Percentiles rank a stretch among this genome's conserved stretches.
Evolutionary conservation across 2,329 filamentous ascomycete species (phyloP).

Genomic region (Cordyceps farinosa): DNA sequence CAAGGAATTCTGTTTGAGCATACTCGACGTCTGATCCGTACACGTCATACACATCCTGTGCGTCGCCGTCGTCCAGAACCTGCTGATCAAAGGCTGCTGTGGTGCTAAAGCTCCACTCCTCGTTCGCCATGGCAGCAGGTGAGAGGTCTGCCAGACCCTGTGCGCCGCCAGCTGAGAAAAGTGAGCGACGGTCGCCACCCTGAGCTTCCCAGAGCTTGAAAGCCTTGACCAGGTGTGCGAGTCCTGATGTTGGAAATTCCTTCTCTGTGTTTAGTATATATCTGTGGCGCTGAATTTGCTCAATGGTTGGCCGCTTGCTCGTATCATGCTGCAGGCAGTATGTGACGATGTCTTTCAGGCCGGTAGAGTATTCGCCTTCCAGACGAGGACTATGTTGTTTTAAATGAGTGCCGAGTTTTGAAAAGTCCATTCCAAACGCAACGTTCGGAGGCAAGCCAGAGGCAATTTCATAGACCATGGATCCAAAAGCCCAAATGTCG

Average conservation of each 20-base stretch:
- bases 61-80: constrained; percentile 50
- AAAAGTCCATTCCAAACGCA: constrained; percentile 45
- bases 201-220: constrained; percentile 74
- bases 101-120: constrained; percentile 67
- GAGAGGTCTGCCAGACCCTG: constrained; percentile 47
- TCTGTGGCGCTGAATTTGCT: constrained; percentile 64
- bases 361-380: constrained; percentile 68
- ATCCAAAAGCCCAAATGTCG: constrained; percentile 83
- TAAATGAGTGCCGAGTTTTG: constrained; percentile 54
- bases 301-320: constrained; percentile 63
- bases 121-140: constrained; percentile 46
- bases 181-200: constrained; percentile 65
- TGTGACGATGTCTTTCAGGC: constrained; percentile 65
- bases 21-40: constrained; percentile 59
- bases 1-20: constrained; percentile 35
- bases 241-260: constrained; percentile 59
- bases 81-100: constrained; percentile 61
- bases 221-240: constrained; percentile 64
- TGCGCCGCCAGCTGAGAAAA: constrained; percentile 59
- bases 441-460: constrained; percentile 72
- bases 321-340: constrained; percentile 71
- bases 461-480: constrained; percentile 76
- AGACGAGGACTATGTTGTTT: constrained; percentile 63
- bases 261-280: constrained; percentile 63
- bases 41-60: constrained; percentile 57